Conservation (phyloP, 2,329 filamentous ascomycete species). For the Nemania abortiva region DNA sequence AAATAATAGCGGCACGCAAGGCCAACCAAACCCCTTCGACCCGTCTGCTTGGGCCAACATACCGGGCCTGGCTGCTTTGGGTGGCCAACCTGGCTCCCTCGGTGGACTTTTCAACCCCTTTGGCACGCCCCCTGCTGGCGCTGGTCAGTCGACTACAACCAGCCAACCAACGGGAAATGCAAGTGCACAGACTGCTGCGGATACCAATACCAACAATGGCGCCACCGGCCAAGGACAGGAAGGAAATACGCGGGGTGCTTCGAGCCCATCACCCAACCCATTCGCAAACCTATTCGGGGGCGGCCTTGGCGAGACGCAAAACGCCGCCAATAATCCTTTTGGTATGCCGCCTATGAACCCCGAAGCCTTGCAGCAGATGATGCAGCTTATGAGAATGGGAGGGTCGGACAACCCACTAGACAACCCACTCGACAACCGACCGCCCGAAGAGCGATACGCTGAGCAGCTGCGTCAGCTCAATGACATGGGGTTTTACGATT, state of each 20-base stretch:
- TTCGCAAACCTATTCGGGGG: slow-evolving; percentile 74
- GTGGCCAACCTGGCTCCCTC: slow-evolving; percentile 51
- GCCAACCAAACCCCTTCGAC: slow-evolving; percentile 60
- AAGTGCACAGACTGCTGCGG: slow-evolving; percentile 20
- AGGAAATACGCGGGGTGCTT: slow-evolving; percentile 44
- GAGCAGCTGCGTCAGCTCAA: slow-evolving; percentile 91
- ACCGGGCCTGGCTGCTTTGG: slow-evolving; percentile 49
- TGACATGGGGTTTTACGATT: slow-evolving; percentile 99
- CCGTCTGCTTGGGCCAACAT: slow-evolving; percentile 49
- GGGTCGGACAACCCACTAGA: slow-evolving; percentile 54
- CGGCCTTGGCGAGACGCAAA: slow-evolving; percentile 48
- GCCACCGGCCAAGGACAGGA: slow-evolving; percentile 46
- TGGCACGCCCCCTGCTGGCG: slow-evolving; percentile 30
- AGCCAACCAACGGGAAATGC: slow-evolving; percentile 42
- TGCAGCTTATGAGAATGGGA: slow-evolving; percentile 61
- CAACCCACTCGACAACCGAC: slow-evolving; percentile 40
- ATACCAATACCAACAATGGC: slow-evolving; percentile 44
- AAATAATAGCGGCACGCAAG: slow-evolving; percentile 51
- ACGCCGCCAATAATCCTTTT: slow-evolving; percentile 52
- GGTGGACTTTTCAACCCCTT: slow-evolving; percentile 60
- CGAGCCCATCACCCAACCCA: slow-evolving; percentile 67
- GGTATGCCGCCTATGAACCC: slow-evolving; percentile 64
- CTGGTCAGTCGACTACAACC: slow-evolving; percentile 47
- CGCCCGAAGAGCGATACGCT: slow-evolving; percentile 90
- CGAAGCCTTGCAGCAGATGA: slow-evolving; percentile 67